These are phyloP conservation scores for Gaultheria prostrata DNA, from an alignment of 148 eudicot genomes.

Conservation along the genomic window DNA sequence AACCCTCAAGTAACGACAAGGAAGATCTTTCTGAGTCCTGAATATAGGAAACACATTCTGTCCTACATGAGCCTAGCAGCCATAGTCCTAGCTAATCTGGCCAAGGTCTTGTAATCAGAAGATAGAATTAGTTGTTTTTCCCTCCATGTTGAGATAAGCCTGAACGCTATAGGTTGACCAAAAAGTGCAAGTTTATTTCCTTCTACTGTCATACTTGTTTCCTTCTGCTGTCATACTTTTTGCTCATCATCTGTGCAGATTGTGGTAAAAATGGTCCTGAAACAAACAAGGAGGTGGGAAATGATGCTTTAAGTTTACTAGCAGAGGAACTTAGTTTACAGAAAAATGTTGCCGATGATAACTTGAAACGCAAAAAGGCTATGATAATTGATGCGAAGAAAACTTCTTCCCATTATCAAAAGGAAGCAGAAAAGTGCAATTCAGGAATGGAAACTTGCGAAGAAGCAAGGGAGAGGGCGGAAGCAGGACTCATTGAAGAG, in stretches of 20 bases:
- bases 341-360: conserved; percentile 32
- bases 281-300: not conserved
- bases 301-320: conserved; percentile 15
- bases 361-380: conserved; percentile 27
- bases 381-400: conserved; percentile 47
- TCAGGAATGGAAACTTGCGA: conserved; percentile 56
- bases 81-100: not conserved
- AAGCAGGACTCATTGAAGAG: conserved; percentile 31
- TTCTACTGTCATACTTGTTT: not conserved
- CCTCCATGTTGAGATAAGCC: not conserved
- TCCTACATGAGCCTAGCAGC: not conserved
- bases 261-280: conserved; percentile 4
- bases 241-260: conserved; percentile 5
- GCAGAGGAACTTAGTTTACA: conserved; percentile 35
- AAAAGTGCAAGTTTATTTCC: not conserved
- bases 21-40: not conserved
- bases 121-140: not conserved
- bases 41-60: not conserved
- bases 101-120: not conserved
- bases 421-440: conserved; percentile 53
- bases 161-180: not conserved
- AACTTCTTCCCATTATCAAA: conserved; percentile 42
- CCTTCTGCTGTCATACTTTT: not conserved
- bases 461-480: conserved; percentile 52
- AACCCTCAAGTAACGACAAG: not conserved